These are phyloP conservation scores for Multifurca ochricompacta DNA, from an alignment of 768 basidiomycete species.

Conservation along the genomic window DNA sequence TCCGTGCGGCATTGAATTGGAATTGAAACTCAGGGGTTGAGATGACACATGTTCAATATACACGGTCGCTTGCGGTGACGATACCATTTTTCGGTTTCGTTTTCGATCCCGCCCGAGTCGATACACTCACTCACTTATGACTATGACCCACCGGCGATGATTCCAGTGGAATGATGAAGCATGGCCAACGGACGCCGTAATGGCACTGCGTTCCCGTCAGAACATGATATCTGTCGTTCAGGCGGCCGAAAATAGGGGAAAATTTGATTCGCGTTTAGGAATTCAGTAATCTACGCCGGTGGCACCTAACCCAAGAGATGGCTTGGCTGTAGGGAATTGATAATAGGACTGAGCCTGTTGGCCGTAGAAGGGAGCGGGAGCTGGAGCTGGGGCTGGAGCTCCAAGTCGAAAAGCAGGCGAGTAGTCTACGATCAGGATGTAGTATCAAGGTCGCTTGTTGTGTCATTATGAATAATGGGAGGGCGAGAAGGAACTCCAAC, in stretches of 20 bases:
- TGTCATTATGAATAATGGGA: background rate
- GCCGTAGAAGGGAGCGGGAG: background rate
- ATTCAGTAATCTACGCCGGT: constrained; percentile 1
- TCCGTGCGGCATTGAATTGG: constrained; percentile 10
- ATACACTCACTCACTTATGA: no score
- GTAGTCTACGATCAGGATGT: constrained; percentile 4
- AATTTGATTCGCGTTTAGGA: constrained; percentile 6
- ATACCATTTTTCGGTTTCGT: constrained; percentile 11
- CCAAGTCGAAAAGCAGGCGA: background rate
- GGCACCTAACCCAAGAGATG: constrained; percentile 3
- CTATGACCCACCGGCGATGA: background rate
- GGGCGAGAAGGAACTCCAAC: background rate
- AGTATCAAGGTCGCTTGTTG: constrained; percentile 5
- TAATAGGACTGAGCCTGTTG: background rate
- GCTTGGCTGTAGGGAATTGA: background rate
- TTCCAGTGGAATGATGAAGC: no score
- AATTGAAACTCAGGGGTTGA: constrained; percentile 14
- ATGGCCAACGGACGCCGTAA: no score
- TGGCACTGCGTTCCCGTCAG: background rate
- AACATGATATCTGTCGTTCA: background rate
- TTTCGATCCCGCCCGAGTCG: no score
- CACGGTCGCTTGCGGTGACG: constrained; percentile 10
- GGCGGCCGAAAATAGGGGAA: constrained; percentile 2
- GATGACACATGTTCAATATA: constrained; percentile 10
- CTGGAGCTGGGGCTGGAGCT: no score